These are phyloP conservation scores for Pseudofabraea citricarpa DNA, from an alignment of 2,329 filamentous ascomycete species.

Conservation along the genomic window DNA sequence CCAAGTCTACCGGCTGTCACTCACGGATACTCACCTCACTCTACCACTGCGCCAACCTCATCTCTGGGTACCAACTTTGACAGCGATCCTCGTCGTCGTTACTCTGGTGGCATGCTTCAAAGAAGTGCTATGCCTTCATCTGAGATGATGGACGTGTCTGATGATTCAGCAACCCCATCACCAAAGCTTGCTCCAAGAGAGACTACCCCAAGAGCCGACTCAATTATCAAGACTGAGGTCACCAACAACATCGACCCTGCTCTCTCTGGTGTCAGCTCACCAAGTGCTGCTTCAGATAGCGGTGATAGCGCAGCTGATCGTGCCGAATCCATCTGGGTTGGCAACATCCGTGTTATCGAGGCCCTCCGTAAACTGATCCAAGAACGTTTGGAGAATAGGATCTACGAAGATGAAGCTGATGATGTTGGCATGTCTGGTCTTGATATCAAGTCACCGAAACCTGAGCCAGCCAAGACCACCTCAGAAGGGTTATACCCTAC, in stretches of 20 bases:
- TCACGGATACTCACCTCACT: slow-evolving; percentile 63
- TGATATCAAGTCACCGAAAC: slow-evolving; percentile 7
- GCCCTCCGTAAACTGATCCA: slow-evolving; percentile 53
- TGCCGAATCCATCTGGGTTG: slow-evolving; percentile 60
- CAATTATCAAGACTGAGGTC: slow-evolving; percentile 35
- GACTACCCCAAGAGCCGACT: slow-evolving; percentile 26
- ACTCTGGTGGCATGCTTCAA: slow-evolving; percentile 64
- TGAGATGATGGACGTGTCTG: slow-evolving; percentile 25
- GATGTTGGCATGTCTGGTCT: slow-evolving; percentile 13
- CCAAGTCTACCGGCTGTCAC: slow-evolving; percentile 69
- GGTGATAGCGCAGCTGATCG: slow-evolving; percentile 48
- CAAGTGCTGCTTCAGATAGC: slow-evolving; percentile 49
- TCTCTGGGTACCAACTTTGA: slow-evolving; percentile 67
- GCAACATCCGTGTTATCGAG: slow-evolving; percentile 62
- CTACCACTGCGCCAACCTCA: slow-evolving; percentile 59
- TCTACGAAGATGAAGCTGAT: slow-evolving; percentile 39
- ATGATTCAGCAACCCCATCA: slow-evolving; percentile 20
- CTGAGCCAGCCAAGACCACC: not conserved
- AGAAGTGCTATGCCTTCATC: slow-evolving; percentile 40
- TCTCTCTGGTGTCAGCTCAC: slow-evolving; percentile 41
- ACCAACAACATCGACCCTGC: slow-evolving; percentile 28
- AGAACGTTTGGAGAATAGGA: slow-evolving; percentile 49
- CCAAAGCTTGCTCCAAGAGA: slow-evolving; percentile 14
- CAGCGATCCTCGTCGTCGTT: slow-evolving; percentile 57
- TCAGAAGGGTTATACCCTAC: slow-evolving; percentile 11